These are phyloP conservation scores for Hypholoma fasciculare DNA, from an alignment of 768 basidiomycete genomes.

Conservation along the genomic window DNA sequence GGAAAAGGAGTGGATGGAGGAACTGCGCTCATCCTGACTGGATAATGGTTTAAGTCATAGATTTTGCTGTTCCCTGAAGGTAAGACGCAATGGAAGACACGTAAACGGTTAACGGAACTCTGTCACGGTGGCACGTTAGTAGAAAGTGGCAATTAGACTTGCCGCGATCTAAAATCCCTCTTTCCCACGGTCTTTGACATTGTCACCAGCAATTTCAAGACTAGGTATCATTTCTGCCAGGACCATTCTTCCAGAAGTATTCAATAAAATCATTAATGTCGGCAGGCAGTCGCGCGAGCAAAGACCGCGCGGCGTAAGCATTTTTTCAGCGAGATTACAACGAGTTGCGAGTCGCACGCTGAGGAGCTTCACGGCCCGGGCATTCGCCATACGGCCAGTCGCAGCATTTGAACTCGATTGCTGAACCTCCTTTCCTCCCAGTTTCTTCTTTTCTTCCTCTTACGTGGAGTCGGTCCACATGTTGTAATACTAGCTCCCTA, in stretches of 20 bases:
- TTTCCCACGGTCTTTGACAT: not conserved
- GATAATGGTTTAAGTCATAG: not conserved
- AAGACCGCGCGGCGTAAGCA: no score
- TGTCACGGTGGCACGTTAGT: not conserved
- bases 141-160: not conserved
- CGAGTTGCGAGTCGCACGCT: no score
- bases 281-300: no score
- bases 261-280: no score
- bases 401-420: not conserved
- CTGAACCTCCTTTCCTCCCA: not conserved
- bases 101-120: not conserved
- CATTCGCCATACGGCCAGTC: not conserved
- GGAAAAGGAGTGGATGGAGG: constrained; percentile 29
- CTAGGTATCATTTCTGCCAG: no score
- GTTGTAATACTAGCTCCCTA: not conserved
- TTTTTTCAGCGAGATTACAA: no score
- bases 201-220: not conserved
- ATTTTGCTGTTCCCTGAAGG: not conserved
- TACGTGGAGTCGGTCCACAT: not conserved
- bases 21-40: constrained; percentile 15
- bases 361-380: not conserved
- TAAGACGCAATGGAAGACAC: not conserved
- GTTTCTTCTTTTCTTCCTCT: not conserved
- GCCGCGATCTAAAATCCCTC: not conserved
- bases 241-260: no score